Conservation (phyloP, 2,329 filamentous ascomycete genomes). For the Arthroderma sp. region DNA sequence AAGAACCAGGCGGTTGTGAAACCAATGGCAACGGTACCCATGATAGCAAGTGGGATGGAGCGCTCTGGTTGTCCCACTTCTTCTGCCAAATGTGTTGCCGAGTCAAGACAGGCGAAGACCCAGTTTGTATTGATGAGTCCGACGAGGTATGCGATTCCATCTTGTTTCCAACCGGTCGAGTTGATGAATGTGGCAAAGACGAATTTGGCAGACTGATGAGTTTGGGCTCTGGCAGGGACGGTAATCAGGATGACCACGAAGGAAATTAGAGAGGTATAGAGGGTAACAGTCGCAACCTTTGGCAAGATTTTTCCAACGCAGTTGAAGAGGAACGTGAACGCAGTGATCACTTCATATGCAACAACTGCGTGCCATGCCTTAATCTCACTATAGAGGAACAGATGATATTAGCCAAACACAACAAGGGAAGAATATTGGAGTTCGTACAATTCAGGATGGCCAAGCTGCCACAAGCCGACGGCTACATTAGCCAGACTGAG, state of each 20-base stretch:
- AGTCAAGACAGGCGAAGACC: constrained; percentile 39
- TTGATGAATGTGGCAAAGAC: constrained; percentile 42
- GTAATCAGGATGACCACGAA: constrained; percentile 38
- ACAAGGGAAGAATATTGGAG: background rate
- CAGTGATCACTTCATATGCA: constrained; percentile 35
- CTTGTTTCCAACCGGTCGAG: constrained; percentile 35
- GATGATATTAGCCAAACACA: constrained; percentile 3
- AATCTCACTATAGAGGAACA: constrained; percentile 16
- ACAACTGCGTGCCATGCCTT: constrained; percentile 28
- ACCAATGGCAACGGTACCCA: constrained; percentile 37
- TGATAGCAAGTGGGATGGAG: constrained; percentile 38
- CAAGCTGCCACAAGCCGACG: constrained; percentile 40
- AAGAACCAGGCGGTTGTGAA: constrained; percentile 39
- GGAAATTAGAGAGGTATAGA: constrained; percentile 36
- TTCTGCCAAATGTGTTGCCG: constrained; percentile 39
- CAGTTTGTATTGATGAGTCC: constrained; percentile 40
- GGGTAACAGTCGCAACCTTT: constrained; percentile 29
- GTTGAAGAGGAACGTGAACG: constrained; percentile 39
- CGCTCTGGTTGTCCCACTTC: constrained; percentile 36
- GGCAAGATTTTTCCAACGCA: constrained; percentile 27
- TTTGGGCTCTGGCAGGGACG: constrained; percentile 32
- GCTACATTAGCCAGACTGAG: constrained; percentile 35
- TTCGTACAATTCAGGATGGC: constrained; percentile 40
- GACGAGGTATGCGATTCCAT: constrained; percentile 39
- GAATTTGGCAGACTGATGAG: constrained; percentile 34